phyloP scores from a whole-genome alignment of 345 rosid species.

The Sonneratia alba region DNA sequence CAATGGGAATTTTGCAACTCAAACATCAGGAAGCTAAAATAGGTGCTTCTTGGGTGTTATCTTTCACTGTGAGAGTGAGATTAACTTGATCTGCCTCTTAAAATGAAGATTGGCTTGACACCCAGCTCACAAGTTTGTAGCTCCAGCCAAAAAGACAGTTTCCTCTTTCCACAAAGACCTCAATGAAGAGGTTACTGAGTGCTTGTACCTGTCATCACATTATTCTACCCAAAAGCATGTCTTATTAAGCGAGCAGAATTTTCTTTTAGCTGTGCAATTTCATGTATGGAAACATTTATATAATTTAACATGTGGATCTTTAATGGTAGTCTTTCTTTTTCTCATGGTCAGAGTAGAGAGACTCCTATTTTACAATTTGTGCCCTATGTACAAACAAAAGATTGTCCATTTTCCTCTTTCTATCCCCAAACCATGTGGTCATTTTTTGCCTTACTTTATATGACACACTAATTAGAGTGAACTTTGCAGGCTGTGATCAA shows the following conservation, averaged over 20 bases:
- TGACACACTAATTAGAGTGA: not conserved
- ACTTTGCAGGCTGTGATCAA: constrained; percentile 77
- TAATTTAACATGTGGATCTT: too few relatives aligned
- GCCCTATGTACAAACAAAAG: too few relatives aligned
- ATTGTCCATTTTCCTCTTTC: too few relatives aligned
- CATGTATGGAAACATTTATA: not conserved
- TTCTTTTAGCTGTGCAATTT: not conserved
- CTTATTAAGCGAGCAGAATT: not conserved
- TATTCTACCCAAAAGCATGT: not conserved
- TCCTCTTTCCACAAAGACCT: not conserved
- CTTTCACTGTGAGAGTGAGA: not conserved
- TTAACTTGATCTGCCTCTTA: not conserved
- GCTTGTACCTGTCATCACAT: not conserved
- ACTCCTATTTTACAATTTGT: too few relatives aligned
- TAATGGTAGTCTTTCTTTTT: too few relatives aligned
- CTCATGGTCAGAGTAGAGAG: too few relatives aligned
- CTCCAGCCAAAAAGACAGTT: not conserved
- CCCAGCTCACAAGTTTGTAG: not conserved
- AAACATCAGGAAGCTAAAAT: not conserved
- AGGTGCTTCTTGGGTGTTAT: not conserved
- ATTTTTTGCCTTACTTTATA: too few relatives aligned
- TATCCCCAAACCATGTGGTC: too few relatives aligned
- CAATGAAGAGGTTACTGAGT: not conserved
- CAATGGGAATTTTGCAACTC: not conserved
- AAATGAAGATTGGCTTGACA: not conserved